Evolutionary conservation across 331 rosid genomes (phyloP), one percentile per base, ranked within the genome.

Genomic region (Rhamnella rubrinervis): DNA sequence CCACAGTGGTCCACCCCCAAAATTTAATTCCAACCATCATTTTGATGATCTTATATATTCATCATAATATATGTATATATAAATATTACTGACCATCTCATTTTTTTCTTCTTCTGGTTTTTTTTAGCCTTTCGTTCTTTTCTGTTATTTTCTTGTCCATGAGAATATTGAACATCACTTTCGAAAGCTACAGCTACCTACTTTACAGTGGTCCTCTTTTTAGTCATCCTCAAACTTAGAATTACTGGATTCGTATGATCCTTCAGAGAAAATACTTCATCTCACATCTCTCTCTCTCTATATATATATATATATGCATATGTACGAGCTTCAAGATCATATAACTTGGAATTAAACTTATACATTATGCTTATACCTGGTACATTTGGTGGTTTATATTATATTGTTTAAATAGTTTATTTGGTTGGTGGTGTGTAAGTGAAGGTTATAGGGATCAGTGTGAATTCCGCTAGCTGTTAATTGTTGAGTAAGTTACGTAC

Each of bases 1-100:
- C 68, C 44, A 44, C 39, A 38, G 68, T 57, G 74, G 57, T 46
- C 59, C 74, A 70, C 59, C 26, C 66, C 58, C 73, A 15, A 49
- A 23, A 59, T 59, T 25, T 59, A 31, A 46, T 49, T 59, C 74
- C 3, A 66, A 59, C 55, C 17, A 5, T 28, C 65, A 41, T 44
- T 57, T 69, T 58, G 57, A 49, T 23, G 35, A 50, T 28, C 19
- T 35, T 13, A 52, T 35, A 28, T 47, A 46, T 5, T 17, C 6
- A 12, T 12, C 11, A 44, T 67, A 6, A 3, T 69, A 25, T 44
- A n/a, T 60, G 19, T 28, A 19, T 11, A n/a, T 62, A 40, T 63
- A 63, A 41, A 20, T 56, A 21, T 21, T 13, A 6, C 26, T 55
- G 26, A n/a, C 8, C 25, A 55, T 55, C 21, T 55, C 4, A 16